Percentiles rank a stretch among this genome's conserved stretches.
These are phyloP conservation scores for Physcia stellaris DNA, from an alignment of 495 filamentous ascomycete genomes.

Conservation along the genomic window DNA sequence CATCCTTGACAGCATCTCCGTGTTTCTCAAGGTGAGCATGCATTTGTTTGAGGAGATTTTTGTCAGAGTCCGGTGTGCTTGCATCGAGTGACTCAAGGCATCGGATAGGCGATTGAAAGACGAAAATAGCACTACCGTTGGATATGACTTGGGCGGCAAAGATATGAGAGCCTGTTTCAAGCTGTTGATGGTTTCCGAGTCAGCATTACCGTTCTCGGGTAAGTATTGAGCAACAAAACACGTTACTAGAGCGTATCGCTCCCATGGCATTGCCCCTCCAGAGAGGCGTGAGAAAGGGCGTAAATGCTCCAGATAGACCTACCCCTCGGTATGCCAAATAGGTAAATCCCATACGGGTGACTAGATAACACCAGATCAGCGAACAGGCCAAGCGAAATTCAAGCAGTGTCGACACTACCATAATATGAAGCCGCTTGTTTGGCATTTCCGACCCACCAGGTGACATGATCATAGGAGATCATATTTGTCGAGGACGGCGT, in stretches of 20 bases:
- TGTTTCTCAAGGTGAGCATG: conserved; percentile 65
- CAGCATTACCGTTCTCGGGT: too few species aligned
- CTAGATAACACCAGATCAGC: too few species aligned
- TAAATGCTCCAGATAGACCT: too few species aligned
- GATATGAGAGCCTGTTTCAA: conserved; percentile 69
- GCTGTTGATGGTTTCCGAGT: too few species aligned
- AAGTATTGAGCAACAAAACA: too few species aligned
- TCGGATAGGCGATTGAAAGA: conserved; percentile 69
- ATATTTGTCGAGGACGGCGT: conserved; percentile 27
- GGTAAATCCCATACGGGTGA: conserved; percentile 69
- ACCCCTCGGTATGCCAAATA: conserved; percentile 67
- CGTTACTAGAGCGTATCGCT: too few species aligned
- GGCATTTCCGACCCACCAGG: conserved; percentile 92
- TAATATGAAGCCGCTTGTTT: conserved; percentile 86
- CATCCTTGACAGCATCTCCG: conserved; percentile 84
- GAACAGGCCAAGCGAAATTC: too few species aligned
- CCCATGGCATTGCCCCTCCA: too few species aligned
- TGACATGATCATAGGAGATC: conserved; percentile 74
- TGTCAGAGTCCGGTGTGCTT: conserved; percentile 37
- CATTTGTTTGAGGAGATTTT: conserved; percentile 48
- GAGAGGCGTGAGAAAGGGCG: too few species aligned
- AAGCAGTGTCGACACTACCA: too few species aligned
- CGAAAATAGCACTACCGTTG: conserved; percentile 67
- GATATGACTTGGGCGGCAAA: conserved; percentile 68
- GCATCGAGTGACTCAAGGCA: conserved; percentile 36